phyloP scores from a whole-genome alignment of 768 basidiomycete genomes.

The Russula foetens region DNA sequence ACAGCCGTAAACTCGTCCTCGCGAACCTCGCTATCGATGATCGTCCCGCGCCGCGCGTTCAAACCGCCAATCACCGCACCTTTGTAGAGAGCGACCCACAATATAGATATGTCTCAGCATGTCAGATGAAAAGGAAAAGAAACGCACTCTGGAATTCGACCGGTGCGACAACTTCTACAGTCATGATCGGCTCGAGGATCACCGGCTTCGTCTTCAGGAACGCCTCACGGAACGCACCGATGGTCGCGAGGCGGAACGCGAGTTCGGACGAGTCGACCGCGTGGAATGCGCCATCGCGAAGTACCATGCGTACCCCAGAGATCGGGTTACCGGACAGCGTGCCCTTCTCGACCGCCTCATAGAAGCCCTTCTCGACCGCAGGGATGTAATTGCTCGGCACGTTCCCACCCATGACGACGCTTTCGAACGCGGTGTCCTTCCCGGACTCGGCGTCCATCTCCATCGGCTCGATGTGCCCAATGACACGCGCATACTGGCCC shows the following conservation, averaged over 20 bases:
- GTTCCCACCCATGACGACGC: constrained; percentile 83
- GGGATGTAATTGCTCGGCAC: constrained; percentile 91
- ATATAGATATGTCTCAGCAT: neutral
- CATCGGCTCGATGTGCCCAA: constrained; percentile 88
- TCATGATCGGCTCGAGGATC: constrained; percentile 78
- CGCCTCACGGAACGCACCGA: constrained; percentile 89
- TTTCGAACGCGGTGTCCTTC: constrained; percentile 80
- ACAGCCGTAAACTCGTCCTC: constrained; percentile 56
- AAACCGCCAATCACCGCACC: constrained; percentile 89
- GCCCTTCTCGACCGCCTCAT: constrained; percentile 89
- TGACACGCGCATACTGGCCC: constrained; percentile 92
- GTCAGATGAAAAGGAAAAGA: neutral
- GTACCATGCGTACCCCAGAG: constrained; percentile 75
- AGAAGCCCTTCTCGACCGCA: constrained; percentile 95
- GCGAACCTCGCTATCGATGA: constrained; percentile 91
- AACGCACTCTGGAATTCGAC: constrained; percentile 84
- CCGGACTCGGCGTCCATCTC: constrained; percentile 64
- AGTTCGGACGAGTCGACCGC: constrained; percentile 94
- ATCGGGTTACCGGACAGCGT: constrained; percentile 82
- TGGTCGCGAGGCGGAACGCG: constrained; percentile 85
- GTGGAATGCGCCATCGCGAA: constrained; percentile 90
- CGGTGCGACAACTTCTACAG: constrained; percentile 41
- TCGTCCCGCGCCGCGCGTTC: constrained; percentile 54
- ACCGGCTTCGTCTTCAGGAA: constrained; percentile 70
- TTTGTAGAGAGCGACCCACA: constrained; percentile 25